These are phyloP conservation scores for Leucogyrophana mollusca DNA, from an alignment of 768 basidiomycete species.

Conservation along the genomic window DNA sequence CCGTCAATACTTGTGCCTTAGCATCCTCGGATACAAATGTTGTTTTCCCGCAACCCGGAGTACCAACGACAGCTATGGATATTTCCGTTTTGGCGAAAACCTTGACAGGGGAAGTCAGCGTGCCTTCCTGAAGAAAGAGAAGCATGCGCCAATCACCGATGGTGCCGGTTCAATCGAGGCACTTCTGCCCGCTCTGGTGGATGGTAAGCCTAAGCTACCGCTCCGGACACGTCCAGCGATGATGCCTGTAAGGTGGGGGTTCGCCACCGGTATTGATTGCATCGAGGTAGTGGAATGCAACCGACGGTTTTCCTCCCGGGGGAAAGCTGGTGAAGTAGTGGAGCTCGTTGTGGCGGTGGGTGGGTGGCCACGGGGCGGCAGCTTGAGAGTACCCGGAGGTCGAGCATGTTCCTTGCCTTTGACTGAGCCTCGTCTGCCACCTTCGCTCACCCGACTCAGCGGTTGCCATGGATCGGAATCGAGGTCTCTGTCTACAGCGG, in stretches of 20 bases:
- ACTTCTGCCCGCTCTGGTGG: conserved; percentile 16
- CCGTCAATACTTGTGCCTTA: conserved; percentile 54
- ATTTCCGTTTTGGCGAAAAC: conserved; percentile 32
- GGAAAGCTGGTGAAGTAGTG: conserved; percentile 33
- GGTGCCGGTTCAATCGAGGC: conserved; percentile 16
- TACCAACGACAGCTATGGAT: conserved; percentile 78
- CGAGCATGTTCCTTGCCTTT: conserved; percentile 44
- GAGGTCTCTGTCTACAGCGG: conserved; percentile 41
- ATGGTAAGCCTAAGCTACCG: conserved; percentile 56
- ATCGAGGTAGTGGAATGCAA: conserved; percentile 38
- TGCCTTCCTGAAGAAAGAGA: background rate
- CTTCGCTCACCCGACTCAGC: conserved; percentile 37
- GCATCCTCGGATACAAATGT: conserved; percentile 77
- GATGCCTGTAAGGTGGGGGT: conserved; percentile 27
- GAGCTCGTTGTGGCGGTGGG: conserved; percentile 38
- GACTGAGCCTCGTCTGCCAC: conserved; percentile 46
- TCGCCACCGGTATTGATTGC: conserved; percentile 33
- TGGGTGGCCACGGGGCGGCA: conserved; percentile 52
- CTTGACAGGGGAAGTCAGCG: conserved; percentile 15
- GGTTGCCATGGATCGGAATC: conserved; percentile 55
- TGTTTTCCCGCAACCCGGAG: conserved; percentile 80
- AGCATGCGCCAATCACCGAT: conserved; percentile 21
- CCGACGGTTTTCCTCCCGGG: conserved; percentile 37
- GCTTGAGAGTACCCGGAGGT: conserved; percentile 58
- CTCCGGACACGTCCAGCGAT: conserved; percentile 53